A percentile compares a stretch with the other conserved stretches of the same genome.
Conservation (phyloP, 306 rosid genomes). For the Crataegus laevigata region DNA sequence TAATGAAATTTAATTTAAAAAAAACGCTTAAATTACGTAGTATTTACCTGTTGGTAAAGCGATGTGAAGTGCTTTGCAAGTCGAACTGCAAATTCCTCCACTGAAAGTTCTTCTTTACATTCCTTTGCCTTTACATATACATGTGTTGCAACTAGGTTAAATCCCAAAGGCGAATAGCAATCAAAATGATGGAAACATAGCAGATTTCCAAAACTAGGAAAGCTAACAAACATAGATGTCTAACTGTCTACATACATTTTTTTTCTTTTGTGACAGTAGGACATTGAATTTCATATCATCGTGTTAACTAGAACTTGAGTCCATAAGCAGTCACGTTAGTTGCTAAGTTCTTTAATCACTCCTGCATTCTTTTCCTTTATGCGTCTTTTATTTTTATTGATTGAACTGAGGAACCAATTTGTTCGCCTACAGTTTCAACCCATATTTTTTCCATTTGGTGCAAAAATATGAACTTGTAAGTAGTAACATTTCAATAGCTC, state of each 20-base stretch:
- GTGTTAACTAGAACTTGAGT: not conserved
- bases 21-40: too few species aligned
- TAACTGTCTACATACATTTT: too few species aligned
- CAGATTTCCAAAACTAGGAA: not conserved
- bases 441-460: not conserved
- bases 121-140: conserved; percentile 92
- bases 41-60: too few species aligned
- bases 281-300: too few species aligned
- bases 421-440: not conserved
- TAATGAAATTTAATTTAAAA: too few species aligned
- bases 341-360: not conserved
- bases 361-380: not conserved
- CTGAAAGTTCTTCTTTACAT: too few species aligned
- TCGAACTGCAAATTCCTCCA: too few species aligned
- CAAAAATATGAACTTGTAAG: too few species aligned
- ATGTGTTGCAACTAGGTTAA: conserved; percentile 25
- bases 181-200: not conserved
- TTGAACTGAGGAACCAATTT: not conserved
- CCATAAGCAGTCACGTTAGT: not conserved
- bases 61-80: too few species aligned
- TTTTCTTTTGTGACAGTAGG: too few species aligned
- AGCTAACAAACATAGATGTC: too few species aligned
- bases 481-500: too few species aligned
- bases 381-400: not conserved
- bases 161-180: conserved; percentile 8